A percentile compares a stretch with the other conserved stretches of the same genome.
These are phyloP conservation scores for Eucalyptus polyanthemos DNA, from an alignment of 345 rosid species.

Conservation along the genomic window DNA sequence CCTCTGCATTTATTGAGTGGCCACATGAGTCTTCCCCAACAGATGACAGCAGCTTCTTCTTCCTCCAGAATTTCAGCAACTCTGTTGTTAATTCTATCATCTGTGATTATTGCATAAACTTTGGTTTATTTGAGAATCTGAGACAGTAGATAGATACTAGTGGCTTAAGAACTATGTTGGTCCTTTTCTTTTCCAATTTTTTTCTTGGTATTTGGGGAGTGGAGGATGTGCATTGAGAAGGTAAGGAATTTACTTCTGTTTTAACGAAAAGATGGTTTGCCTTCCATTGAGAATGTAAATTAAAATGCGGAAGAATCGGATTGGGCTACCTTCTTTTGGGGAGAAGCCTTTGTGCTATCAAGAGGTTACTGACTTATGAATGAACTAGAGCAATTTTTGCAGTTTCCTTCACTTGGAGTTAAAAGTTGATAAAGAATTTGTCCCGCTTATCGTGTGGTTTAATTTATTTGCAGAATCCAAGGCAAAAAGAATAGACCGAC, in stretches of 20 bases:
- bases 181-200: not conserved
- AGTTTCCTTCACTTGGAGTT: not conserved
- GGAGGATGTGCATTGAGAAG: not conserved
- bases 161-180: not conserved
- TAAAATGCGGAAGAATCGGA: too few species aligned
- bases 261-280: too few species aligned
- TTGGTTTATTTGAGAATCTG: not conserved
- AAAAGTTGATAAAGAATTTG: not conserved
- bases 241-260: not conserved
- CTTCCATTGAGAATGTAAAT: too few species aligned
- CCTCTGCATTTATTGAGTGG: too few species aligned
- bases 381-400: not conserved
- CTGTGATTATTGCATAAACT: not conserved
- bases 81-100: too few species aligned
- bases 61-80: too few species aligned
- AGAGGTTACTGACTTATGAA: too few species aligned
- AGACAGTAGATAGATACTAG: not conserved
- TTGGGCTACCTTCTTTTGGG: too few species aligned
- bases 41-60: too few species aligned
- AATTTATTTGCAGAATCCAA: not conserved
- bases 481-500: not conserved
- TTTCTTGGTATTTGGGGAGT: not conserved
- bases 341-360: too few species aligned
- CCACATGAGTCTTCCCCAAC: too few species aligned
- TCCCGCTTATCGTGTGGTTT: not conserved